These are phyloP conservation scores for Penicillium brasilianum DNA, from an alignment of 2,329 filamentous ascomycete genomes.

Conservation along the genomic window DNA sequence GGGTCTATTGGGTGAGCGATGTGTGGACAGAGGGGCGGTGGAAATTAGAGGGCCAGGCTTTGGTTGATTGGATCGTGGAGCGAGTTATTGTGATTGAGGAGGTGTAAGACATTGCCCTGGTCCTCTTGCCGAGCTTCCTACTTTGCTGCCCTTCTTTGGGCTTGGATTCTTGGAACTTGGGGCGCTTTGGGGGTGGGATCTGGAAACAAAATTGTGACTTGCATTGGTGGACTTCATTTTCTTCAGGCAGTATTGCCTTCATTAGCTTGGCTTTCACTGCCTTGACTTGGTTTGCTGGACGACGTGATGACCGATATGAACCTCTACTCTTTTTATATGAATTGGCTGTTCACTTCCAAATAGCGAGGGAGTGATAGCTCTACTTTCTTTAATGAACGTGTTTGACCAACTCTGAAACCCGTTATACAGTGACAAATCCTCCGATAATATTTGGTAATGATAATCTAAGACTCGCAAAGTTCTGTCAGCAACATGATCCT, in stretches of 20 bases:
- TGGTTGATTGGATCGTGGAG: conserved; percentile 50
- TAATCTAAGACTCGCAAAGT: not conserved
- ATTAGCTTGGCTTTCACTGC: conserved; percentile 2
- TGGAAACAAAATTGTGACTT: not conserved
- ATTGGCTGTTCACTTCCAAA: not conserved
- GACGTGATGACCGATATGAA: conserved; percentile 32
- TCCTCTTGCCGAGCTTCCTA: not conserved
- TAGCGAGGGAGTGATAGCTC: not conserved
- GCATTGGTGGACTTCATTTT: conserved; percentile 11
- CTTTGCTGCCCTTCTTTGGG: not conserved
- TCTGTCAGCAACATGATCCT: not conserved
- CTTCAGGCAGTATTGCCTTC: not conserved
- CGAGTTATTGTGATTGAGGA: conserved; percentile 45
- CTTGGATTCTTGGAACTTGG: not conserved
- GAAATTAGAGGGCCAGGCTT: conserved; percentile 48
- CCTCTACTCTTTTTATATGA: conserved; percentile 11
- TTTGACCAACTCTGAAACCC: not conserved
- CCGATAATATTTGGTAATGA: not conserved
- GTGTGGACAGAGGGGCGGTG: conserved; percentile 48
- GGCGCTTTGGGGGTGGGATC: not conserved
- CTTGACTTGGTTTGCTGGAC: conserved; percentile 10
- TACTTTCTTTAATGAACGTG: not conserved
- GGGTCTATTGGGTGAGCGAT: conserved; percentile 44
- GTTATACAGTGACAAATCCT: not conserved
- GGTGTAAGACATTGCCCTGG: conserved; percentile 24